phyloP scores from a whole-genome alignment of 2,329 filamentous ascomycete genomes.

The Alternaria postmessia region DNA sequence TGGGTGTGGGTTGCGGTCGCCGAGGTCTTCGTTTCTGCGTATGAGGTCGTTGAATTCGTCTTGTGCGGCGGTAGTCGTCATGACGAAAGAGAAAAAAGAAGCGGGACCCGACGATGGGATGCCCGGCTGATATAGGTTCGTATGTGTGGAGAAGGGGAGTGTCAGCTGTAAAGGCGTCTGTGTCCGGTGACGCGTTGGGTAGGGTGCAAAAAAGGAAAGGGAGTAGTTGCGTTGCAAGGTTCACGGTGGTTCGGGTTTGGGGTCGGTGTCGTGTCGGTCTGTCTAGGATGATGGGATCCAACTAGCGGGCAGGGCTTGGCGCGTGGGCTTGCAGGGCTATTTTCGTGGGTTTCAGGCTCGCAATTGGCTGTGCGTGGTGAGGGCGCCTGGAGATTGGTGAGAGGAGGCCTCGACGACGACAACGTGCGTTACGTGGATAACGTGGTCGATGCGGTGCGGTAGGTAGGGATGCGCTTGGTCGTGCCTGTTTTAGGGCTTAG shows the following conservation, averaged over 20 bases:
- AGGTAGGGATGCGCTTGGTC: slow-evolving; percentile 13
- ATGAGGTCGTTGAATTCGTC: slow-evolving; percentile 62
- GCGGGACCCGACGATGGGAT: slow-evolving; percentile 14
- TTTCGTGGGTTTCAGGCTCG: slow-evolving; percentile 18
- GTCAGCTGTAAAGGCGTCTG: slow-evolving; percentile 8
- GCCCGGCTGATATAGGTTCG: slow-evolving; percentile 31
- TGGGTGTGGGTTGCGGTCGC: slow-evolving; percentile 58
- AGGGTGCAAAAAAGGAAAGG: slow-evolving; percentile 14
- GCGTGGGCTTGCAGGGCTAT: slow-evolving; percentile 13
- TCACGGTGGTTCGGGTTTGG: slow-evolving; percentile 8
- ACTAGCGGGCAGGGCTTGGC: slow-evolving; percentile 25
- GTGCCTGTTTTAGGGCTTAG: slow-evolving; percentile 26
- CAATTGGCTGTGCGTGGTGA: slow-evolving; percentile 11
- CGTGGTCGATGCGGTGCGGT: slow-evolving; percentile 3
- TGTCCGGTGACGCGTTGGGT: slow-evolving; percentile 13
- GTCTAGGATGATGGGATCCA: slow-evolving; percentile 11
- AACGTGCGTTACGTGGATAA: slow-evolving; percentile 5
- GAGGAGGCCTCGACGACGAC: not conserved
- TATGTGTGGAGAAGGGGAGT: not conserved
- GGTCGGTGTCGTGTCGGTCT: not conserved
- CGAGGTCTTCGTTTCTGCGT: slow-evolving; percentile 53
- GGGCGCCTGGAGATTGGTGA: not conserved
- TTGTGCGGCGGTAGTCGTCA: slow-evolving; percentile 57
- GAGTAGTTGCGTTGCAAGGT: slow-evolving; percentile 16
- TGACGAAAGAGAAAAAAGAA: slow-evolving; percentile 38